Conservation (phyloP, 192 early-diverging fungal genomes). For the Gaertneriomyces sp. region DNA sequence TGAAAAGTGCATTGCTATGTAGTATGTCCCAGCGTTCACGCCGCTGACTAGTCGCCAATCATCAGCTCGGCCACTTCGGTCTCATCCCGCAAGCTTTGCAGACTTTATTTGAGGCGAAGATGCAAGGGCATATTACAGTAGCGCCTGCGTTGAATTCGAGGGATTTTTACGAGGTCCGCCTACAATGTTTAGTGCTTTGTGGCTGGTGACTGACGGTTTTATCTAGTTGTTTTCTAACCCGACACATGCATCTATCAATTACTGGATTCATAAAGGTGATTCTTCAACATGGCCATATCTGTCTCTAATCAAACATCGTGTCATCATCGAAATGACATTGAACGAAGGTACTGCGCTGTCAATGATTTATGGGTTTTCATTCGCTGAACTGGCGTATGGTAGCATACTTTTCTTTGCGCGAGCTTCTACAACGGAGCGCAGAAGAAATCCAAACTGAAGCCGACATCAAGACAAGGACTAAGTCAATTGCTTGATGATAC, state of each 20-base stretch:
- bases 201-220: slow-evolving; percentile 53
- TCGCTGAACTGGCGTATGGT: background rate
- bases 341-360: slow-evolving; percentile 31
- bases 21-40: background rate
- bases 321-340: slow-evolving; percentile 66
- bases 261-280: slow-evolving; percentile 78
- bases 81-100: slow-evolving; percentile 56
- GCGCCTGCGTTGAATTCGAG: slow-evolving; percentile 49
- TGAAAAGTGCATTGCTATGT: slow-evolving; percentile 3
- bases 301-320: slow-evolving; percentile 63
- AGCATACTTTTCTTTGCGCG: background rate
- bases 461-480: background rate
- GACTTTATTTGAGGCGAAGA: slow-evolving; percentile 58
- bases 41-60: background rate
- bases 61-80: slow-evolving; percentile 46
- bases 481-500: background rate
- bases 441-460: background rate
- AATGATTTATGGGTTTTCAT: too few relatives aligned
- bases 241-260: slow-evolving; percentile 55
- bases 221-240: slow-evolving; percentile 67
- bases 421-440: background rate
- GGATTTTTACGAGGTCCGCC: slow-evolving; percentile 11
- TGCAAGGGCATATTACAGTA: slow-evolving; percentile 63
- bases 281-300: slow-evolving; percentile 74
- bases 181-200: slow-evolving; percentile 1